These are phyloP conservation scores for Schizosaccharomyces octosporus DNA, from an alignment of 805 yeast genomes.

Conservation along the genomic window DNA sequence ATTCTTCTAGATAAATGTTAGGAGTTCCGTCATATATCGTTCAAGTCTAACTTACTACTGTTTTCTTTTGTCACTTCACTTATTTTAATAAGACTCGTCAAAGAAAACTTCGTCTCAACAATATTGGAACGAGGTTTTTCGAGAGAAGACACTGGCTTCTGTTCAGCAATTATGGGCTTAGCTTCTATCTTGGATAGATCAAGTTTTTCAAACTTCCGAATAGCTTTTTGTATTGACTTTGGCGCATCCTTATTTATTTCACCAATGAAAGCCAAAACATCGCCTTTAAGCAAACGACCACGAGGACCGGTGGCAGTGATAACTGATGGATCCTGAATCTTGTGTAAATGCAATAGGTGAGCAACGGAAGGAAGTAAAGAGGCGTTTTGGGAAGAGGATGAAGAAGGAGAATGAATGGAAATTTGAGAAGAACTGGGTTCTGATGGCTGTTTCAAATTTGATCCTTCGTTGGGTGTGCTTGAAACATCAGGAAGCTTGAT, in stretches of 20 bases:
- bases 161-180: slow-evolving; percentile 8
- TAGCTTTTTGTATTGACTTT: slow-evolving; percentile 26
- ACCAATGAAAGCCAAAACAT: slow-evolving; percentile 66
- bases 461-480: slow-evolving; percentile 33
- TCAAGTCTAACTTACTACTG: too few relatives aligned
- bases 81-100: too few relatives aligned
- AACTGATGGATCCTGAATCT: slow-evolving; percentile 47
- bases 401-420: too few relatives aligned
- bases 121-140: slow-evolving; percentile 8
- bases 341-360: slow-evolving; percentile 31
- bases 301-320: slow-evolving; percentile 72
- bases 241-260: slow-evolving; percentile 34
- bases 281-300: slow-evolving; percentile 77
- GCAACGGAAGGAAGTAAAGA: slow-evolving; percentile 50
- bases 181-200: slow-evolving; percentile 41
- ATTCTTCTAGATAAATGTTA: neutral
- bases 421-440: neutral
- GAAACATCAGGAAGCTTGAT: too few relatives aligned
- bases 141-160: slow-evolving; percentile 3
- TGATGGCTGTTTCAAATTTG: slow-evolving; percentile 5
- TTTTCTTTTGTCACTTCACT: too few relatives aligned
- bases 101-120: neutral
- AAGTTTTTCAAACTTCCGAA: slow-evolving; percentile 33
- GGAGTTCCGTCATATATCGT: too few relatives aligned
- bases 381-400: slow-evolving; percentile 2